Conservation (phyloP, 257 asterid species). For the Fraxinus pennsylvanica region DNA sequence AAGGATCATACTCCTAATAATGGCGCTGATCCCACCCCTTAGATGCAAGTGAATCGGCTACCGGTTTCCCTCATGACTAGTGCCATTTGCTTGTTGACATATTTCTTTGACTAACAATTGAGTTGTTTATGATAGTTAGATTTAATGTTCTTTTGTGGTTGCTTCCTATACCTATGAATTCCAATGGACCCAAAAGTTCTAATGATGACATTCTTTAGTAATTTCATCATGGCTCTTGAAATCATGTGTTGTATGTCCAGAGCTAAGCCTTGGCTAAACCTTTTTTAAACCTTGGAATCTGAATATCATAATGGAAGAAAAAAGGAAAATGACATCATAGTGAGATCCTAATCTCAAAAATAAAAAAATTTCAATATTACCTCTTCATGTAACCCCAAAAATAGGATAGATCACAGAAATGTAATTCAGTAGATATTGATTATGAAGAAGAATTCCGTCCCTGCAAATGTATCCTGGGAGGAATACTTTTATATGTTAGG, state of each 20-base stretch:
- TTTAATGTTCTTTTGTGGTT: background rate
- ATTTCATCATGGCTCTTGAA: constrained; percentile 1
- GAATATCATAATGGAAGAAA: background rate
- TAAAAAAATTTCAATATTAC: background rate
- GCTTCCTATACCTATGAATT: background rate
- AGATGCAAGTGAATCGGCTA: too few relatives aligned
- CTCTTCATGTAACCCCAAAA: background rate
- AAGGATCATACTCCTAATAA: too few relatives aligned
- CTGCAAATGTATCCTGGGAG: background rate
- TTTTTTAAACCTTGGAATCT: background rate
- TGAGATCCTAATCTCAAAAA: background rate
- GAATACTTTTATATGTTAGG: too few relatives aligned
- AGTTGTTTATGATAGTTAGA: background rate
- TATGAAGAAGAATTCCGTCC: too few relatives aligned
- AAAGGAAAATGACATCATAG: background rate
- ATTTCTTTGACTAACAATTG: background rate
- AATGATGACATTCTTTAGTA: background rate
- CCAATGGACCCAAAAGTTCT: background rate
- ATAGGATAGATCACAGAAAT: background rate
- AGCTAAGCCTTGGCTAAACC: background rate
- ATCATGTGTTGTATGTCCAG: background rate
- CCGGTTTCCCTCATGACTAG: too few relatives aligned
- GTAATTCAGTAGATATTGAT: background rate
- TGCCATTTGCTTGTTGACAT: background rate
- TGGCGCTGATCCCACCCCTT: too few relatives aligned